Evolutionary conservation across 108 stramenopile species (phyloP).

Genomic region (Cyclotella sp.): DNA sequence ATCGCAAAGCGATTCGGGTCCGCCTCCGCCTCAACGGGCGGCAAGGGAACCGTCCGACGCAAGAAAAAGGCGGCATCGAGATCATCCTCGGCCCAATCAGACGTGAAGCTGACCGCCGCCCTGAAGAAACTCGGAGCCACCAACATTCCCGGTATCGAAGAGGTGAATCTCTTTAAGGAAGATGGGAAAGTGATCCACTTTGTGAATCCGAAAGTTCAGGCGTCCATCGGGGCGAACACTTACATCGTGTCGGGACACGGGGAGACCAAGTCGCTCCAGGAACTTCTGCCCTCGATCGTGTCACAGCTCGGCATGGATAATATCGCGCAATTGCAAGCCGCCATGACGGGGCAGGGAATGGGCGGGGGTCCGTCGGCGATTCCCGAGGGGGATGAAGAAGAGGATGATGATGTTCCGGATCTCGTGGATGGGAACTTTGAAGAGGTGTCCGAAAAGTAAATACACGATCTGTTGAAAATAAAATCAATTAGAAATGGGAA

Average conservation of each 20-base stretch:
- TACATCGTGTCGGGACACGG: conserved; percentile 94
- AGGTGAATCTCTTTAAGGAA: conserved; percentile 98
- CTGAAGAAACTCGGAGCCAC: conserved; percentile 97
- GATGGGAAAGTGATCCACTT: conserved; percentile 98
- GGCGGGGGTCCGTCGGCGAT: conserved; percentile 44
- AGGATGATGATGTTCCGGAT: conserved; percentile 95
- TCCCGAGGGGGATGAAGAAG: conserved; percentile 81
- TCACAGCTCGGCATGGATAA: conserved; percentile 96
- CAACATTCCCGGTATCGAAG: conserved; percentile 98
- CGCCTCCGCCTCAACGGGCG: conserved; percentile 83
- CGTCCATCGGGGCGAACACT: conserved; percentile 95
- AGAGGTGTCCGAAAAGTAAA: conserved; percentile 78
- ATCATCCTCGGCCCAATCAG: conserved; percentile 88
- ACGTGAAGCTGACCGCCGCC: conserved; percentile 91
- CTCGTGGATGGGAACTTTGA: conserved; percentile 97
- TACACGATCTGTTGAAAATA: conserved; percentile 20
- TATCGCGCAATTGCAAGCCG: conserved; percentile 82
- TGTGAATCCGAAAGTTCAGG: conserved; percentile 95
- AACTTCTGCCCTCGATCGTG: conserved; percentile 95
- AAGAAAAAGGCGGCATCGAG: conserved; percentile 93
- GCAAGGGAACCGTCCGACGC: conserved; percentile 92
- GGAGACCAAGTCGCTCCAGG: conserved; percentile 94
- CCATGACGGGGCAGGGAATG: conserved; percentile 62
- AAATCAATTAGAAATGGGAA: conserved; percentile 1
- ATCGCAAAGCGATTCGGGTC: conserved; percentile 94